Conservation (phyloP, 139 green algal species). For the Raphidocelis subcapitata region DNA sequence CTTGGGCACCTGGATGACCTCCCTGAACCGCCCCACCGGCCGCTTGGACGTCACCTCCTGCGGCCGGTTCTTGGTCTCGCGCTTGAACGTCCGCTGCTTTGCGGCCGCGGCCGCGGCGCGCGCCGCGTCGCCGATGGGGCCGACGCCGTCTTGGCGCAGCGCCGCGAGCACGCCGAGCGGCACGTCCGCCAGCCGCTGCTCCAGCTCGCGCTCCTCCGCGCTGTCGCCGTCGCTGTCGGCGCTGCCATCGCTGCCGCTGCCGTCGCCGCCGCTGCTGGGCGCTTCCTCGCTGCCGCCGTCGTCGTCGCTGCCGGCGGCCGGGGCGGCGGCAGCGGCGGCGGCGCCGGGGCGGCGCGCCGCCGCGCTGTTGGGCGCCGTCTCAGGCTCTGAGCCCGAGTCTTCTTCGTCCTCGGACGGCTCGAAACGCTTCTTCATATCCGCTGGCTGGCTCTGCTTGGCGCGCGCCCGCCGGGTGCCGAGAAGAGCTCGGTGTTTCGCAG, state of each 20-base stretch:
- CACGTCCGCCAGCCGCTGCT: slow-evolving; percentile 45
- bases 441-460: background rate
- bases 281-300: slow-evolving; percentile 8
- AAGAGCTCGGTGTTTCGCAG: background rate
- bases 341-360: background rate
- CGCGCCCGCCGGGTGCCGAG: background rate
- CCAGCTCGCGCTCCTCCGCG: slow-evolving; percentile 37
- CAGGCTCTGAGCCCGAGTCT: background rate
- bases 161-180: slow-evolving; percentile 44
- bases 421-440: background rate
- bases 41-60: slow-evolving; percentile 68
- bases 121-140: slow-evolving; percentile 7
- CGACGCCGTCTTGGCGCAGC: slow-evolving; percentile 29
- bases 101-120: background rate
- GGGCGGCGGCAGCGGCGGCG: background rate
- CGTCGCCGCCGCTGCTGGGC: background rate
- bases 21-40: slow-evolving; percentile 72
- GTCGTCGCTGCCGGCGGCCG: background rate
- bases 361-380: background rate
- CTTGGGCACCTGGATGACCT: slow-evolving; percentile 60
- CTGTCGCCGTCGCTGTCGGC: slow-evolving; percentile 1
- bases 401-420: background rate
- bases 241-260: background rate
- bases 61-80: slow-evolving; percentile 73
- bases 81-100: slow-evolving; percentile 44